phyloP scores from a whole-genome alignment of 306 rosid species.

The Cucurbita argyrosperma region DNA sequence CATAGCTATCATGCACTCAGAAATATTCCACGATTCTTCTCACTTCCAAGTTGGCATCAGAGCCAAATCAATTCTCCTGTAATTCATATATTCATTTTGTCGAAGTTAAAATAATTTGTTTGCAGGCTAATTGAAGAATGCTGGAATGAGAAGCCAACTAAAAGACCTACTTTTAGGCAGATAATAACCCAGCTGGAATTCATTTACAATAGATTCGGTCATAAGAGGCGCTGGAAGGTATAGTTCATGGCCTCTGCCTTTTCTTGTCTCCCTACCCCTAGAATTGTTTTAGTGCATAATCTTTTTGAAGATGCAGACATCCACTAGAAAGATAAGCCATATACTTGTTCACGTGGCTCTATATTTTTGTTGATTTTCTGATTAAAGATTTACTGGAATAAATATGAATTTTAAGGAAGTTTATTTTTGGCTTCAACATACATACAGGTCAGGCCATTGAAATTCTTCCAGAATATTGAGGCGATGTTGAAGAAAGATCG shows the following conservation, averaged over 20 bases:
- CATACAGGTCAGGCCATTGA: constrained; percentile 70
- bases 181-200: constrained; percentile 59
- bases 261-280: neutral
- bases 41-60: neutral
- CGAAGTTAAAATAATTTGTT: neutral
- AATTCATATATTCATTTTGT: neutral
- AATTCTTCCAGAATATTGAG: constrained; percentile 66
- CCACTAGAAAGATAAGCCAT: neutral
- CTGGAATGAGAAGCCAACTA: constrained; percentile 80
- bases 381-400: neutral
- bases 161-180: constrained; percentile 79
- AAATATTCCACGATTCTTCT: neutral
- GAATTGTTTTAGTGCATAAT: neutral
- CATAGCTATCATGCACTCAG: neutral
- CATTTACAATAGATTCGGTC: constrained; percentile 39
- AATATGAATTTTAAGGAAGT: neutral
- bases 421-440: constrained; percentile 1
- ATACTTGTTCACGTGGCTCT: neutral
- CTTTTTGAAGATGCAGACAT: neutral
- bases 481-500: constrained; percentile 52
- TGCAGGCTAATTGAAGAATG: constrained; percentile 77
- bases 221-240: constrained; percentile 87
- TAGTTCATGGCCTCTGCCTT: constrained; percentile 7
- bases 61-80: neutral
- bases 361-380: neutral